Evolutionary conservation across 306 rosid species (phyloP), one percentile per base, ranked within the genome.

Genomic region (Castanea crenata): DNA sequence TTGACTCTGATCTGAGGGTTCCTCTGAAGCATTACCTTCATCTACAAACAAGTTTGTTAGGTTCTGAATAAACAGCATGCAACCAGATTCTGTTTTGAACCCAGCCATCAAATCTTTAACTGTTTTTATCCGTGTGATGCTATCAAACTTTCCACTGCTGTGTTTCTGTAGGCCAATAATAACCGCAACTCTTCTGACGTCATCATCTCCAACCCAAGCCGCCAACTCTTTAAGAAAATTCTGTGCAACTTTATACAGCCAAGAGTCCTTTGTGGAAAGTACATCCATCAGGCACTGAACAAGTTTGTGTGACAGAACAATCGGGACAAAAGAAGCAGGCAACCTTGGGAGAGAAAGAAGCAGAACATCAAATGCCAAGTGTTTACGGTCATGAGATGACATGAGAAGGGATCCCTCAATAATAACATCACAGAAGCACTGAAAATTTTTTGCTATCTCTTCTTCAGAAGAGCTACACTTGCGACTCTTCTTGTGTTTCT

Each of bases 361-460:
- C 57, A 95, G 85, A 83, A 95, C 81, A 76, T 93, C 96, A 68
- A 95, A 90, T 38, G 93, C 98, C 79, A 95, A 82, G 80, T 86
- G 96, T 75, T 95, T 93, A n/a, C 99, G 97, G 76, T 95, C 99
- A 90, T 95, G 99, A 78, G 99, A 95, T 76, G 99, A 95, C 7
- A 82, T 75, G 59, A 95, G 98, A 89, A 95, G 96, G 15, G 96
- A 88, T 80, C 90, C 97, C 80, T 93, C 99, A 82, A 93, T 82
- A 80, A 95, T 83, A 80, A 91, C 85, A 82, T 92, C 98, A 52
- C 90, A 83, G 81, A 95, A 92, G 71, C 81, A 80, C 81, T 83
- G 85, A 35, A 95, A 88, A 69, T 86, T 91, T 62, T 87, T 85
- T 14, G 74, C 86, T 85, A 79, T 87, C 63, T 95, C 99, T 81